Evolutionary conservation across 306 rosid species (phyloP), one percentile per base, ranked within the genome.

Genomic region (Abrus pulchellus): DNA sequence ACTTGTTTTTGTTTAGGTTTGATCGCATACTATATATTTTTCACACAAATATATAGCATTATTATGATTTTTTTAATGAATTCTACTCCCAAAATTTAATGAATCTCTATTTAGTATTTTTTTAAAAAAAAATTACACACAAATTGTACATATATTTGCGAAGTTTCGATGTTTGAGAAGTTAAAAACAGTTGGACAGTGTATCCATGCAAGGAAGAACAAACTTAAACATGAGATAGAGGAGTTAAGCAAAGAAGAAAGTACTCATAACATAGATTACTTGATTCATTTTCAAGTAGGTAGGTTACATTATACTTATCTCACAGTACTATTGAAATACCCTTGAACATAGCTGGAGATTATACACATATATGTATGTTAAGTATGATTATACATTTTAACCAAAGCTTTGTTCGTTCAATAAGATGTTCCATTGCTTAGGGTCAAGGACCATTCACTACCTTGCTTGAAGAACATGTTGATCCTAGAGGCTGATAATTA

Each of bases 401-500:
- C 38, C 49, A 77, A 64, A 75, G 47, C 49, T 64, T 67, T 11
- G 9, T 60, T 80, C 32, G 20, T 14, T 77, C n/a, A 57, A 2
- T 45, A 29, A 40, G 38, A 32, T 30, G 32, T 32, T 27, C 12
- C 11, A 29, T 45, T 20, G 6, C 3, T 86, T 77, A 86, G 84
- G 86, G 34, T 86, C 86, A 87, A 69, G 94, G 94, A 62, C 6
- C 77, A 56, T 73, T 67, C 40, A 68, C 47, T 29, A 66, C 52
- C 59, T 80, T 86, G 67, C n/a, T 36, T 12, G 92, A 53, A 49
- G 85, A 82, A 72, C 94, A 92, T 2, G 86, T 12, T 0, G 86
- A 83, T 28, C 82, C 93, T 61, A 90, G 90, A 49, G 92, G 86
- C 10, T 82, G 83, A 72, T 78, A 77, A 63, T 92, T 92, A 5